Evolutionary conservation across 192 early-diverging fungal species (phyloP), one percentile per base, ranked within the genome.

Genomic region (Cetraspora pellucida): DNA sequence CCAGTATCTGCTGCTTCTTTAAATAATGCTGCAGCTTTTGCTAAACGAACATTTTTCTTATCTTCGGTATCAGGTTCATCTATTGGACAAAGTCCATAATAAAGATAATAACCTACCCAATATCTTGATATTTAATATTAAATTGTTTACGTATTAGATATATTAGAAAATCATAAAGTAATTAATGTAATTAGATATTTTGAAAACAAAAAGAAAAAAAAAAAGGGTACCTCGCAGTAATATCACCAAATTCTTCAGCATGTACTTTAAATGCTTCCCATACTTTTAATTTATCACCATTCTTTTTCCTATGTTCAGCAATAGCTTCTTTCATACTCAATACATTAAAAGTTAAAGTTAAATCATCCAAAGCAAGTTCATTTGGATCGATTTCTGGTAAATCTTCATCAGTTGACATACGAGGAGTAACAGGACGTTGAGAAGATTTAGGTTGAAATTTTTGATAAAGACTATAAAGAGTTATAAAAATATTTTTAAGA

Each of bases 21-120:
- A 66, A 76, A 76, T 49, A 66, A 43, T 66, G 16, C 1, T 0
- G 63, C 74, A 13, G 74, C 74, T 63, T 49, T 10, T 63, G 49
- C 45, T 50, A 75, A 63, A 54, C 74, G 19, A 2, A 4, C n/a
- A n/a, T 9, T 52, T 55, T 55, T 76, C 43, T 31, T 30, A 23
- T 17, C 21, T 47, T 1, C 0, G 25, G 47, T 47, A 16, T 37
- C 10, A 21, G 46, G 14, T 30, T 75, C 16, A 21, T 59, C 21
- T 19, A 28, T 61, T 31, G 30, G 43, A 14, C 54, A 37, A 4
- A 64, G 19, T 21, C 49, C 45, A 44, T 76, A 76, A 55, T 76
- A 76, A 25, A 76, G 31, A 61, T 76, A 76, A 44, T 76, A 76
- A 31, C 74, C 74, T 10, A 66, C 43, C 74, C 74, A 76, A 54